Conservation (phyloP, 306 rosid genomes). For the Malus orientalis region DNA sequence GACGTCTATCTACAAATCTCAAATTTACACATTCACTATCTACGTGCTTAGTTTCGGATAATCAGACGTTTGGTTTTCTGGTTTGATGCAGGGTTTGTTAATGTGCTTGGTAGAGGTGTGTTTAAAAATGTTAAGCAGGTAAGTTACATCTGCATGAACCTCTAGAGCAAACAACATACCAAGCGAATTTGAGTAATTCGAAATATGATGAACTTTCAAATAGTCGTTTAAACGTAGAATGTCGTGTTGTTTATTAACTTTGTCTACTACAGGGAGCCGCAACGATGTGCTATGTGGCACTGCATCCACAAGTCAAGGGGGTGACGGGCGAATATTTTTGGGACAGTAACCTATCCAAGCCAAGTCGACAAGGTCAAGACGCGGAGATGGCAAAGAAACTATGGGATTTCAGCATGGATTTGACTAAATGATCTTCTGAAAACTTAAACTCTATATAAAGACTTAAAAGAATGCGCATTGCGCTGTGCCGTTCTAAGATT, state of each 20-base stretch:
- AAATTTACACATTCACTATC: too few relatives aligned
- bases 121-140: constrained; percentile 71
- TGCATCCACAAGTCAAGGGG: constrained; percentile 61
- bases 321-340: constrained; percentile 56
- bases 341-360: constrained; percentile 40
- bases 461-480: too few relatives aligned
- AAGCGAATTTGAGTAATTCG: not conserved
- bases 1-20: too few relatives aligned
- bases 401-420: constrained; percentile 62
- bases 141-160: not conserved
- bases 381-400: constrained; percentile 57
- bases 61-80: not conserved
- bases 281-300: constrained; percentile 75
- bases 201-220: not conserved
- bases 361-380: constrained; percentile 41
- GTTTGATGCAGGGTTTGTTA: constrained; percentile 41
- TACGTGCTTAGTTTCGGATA: not conserved
- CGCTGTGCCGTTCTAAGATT: too few relatives aligned
- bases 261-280: constrained; percentile 65
- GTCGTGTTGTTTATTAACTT: not conserved
- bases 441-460: not conserved
- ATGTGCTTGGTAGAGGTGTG: constrained; percentile 30
- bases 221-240: not conserved
- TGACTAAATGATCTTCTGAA: not conserved
- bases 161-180: not conserved